Evolutionary conservation across 2,329 filamentous ascomycete genomes (phyloP).

Genomic region (Colletotrichum tofieldiae): DNA sequence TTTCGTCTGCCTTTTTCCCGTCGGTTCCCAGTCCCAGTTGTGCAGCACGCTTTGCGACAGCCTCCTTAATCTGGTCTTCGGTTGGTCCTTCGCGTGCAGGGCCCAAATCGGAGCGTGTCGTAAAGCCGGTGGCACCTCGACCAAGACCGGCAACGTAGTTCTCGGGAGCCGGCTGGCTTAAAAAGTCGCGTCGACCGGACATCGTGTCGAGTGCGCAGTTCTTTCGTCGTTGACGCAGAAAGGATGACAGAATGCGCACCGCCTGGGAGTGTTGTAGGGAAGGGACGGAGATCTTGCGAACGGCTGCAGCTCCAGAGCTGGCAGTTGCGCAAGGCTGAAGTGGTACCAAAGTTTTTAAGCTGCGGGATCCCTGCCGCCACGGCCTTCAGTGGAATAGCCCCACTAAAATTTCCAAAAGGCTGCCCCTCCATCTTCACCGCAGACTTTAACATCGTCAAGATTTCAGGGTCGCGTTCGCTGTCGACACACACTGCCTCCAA

Average conservation of each 20-base stretch:
- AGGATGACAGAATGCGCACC: slow-evolving; percentile 4
- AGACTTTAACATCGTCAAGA: slow-evolving; percentile 36
- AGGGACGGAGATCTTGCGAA: slow-evolving; percentile 6
- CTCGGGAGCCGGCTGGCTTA: slow-evolving; percentile 87
- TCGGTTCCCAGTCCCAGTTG: slow-evolving; percentile 80
- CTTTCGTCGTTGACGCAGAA: not conserved
- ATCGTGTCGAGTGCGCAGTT: slow-evolving; percentile 54
- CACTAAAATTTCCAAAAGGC: slow-evolving; percentile 44
- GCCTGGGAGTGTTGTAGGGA: not conserved
- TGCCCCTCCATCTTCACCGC: slow-evolving; percentile 43
- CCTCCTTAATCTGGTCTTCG: slow-evolving; percentile 98
- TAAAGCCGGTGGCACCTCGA: slow-evolving; percentile 98
- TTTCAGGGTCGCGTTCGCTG: slow-evolving; percentile 14
- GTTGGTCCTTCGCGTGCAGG: slow-evolving; percentile 95
- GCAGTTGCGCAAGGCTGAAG: slow-evolving; percentile 43
- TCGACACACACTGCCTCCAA: not conserved
- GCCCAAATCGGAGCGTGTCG: slow-evolving; percentile 95
- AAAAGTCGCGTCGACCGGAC: slow-evolving; percentile 83
- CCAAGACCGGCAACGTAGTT: slow-evolving; percentile 97
- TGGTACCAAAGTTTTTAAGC: slow-evolving; percentile 40
- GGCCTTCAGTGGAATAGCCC: slow-evolving; percentile 19
- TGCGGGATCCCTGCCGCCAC: slow-evolving; percentile 39
- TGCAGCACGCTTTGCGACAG: slow-evolving; percentile 92
- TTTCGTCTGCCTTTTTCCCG: slow-evolving; percentile 79
- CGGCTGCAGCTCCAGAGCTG: slow-evolving; percentile 14